Percentiles rank a stretch among this genome's conserved stretches.
Conservation (phyloP, 768 basidiomycete genomes). For the Thelephora aurantiotincta region DNA sequence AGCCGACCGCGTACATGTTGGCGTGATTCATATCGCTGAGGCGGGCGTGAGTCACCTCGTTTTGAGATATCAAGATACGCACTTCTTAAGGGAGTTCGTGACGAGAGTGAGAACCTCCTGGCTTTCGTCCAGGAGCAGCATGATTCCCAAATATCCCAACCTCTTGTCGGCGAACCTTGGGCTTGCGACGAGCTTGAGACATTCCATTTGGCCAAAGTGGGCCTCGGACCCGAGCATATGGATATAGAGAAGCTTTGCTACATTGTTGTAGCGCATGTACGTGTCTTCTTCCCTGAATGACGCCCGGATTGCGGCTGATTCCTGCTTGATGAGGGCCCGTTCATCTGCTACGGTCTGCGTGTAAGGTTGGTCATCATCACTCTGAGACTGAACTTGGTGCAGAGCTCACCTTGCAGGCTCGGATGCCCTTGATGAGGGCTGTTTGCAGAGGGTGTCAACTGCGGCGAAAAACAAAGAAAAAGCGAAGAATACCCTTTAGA, state of each 20-base stretch:
- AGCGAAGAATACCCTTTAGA: slow-evolving; percentile 51
- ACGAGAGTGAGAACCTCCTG: slow-evolving; percentile 95
- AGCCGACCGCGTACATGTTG: slow-evolving; percentile 96
- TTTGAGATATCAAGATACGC: slow-evolving; percentile 11
- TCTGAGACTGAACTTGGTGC: background rate
- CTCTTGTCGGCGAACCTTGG: slow-evolving; percentile 94
- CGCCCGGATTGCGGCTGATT: slow-evolving; percentile 92
- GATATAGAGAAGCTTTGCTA: slow-evolving; percentile 96
- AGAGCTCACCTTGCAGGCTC: slow-evolving; percentile 72
- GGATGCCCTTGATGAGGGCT: slow-evolving; percentile 97
- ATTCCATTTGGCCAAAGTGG: slow-evolving; percentile 98
- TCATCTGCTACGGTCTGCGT: slow-evolving; percentile 93
- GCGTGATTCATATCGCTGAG: slow-evolving; percentile 96
- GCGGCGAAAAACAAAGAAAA: slow-evolving; percentile 1
- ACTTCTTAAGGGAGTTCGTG: slow-evolving; percentile 99
- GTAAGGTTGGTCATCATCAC: slow-evolving; percentile 8
- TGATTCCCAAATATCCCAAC: slow-evolving; percentile 92
- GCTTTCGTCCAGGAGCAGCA: slow-evolving; percentile 94
- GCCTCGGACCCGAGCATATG: slow-evolving; percentile 98
- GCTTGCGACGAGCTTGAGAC: slow-evolving; percentile 86
- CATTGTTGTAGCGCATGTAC: slow-evolving; percentile 88
- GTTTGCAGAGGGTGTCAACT: slow-evolving; percentile 13
- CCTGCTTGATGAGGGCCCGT: slow-evolving; percentile 90
- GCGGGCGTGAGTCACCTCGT: slow-evolving; percentile 4
- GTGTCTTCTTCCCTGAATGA: slow-evolving; percentile 97